These are phyloP conservation scores for Papilionanthe hybrid DNA, from an alignment of 116 monocot species.

Conservation along the genomic window DNA sequence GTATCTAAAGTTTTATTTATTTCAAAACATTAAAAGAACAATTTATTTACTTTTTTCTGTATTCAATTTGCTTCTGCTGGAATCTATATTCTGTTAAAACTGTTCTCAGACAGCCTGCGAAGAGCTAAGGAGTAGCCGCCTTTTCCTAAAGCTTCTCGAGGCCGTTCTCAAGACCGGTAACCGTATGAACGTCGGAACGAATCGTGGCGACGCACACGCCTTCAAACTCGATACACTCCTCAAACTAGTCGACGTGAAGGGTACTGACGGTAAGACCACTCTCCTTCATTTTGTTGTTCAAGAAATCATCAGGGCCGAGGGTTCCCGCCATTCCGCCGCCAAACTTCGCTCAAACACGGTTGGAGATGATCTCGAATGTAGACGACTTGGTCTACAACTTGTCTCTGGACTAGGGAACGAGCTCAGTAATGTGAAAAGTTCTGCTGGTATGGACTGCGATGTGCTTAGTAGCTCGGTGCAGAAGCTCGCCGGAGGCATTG, in stretches of 20 bases:
- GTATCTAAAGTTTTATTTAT: not conserved
- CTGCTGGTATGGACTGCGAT: slow-evolving; percentile 64
- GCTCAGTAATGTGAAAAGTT: slow-evolving; percentile 66
- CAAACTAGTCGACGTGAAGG: slow-evolving; percentile 77
- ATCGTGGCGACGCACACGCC: slow-evolving; percentile 70
- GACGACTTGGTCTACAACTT: slow-evolving; percentile 52
- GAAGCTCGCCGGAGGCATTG: slow-evolving; percentile 52
- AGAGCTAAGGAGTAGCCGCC: slow-evolving; percentile 61
- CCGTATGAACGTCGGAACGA: slow-evolving; percentile 77
- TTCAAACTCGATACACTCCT: slow-evolving; percentile 87
- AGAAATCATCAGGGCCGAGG: slow-evolving; percentile 67
- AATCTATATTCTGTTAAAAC: not conserved
- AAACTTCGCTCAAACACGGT: slow-evolving; percentile 16
- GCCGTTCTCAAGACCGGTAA: slow-evolving; percentile 89
- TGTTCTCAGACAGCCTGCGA: slow-evolving; percentile 64
- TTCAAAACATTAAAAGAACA: not conserved
- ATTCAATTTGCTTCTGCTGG: not conserved
- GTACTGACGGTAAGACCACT: slow-evolving; percentile 79
- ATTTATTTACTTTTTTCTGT: not conserved
- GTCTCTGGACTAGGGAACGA: slow-evolving; percentile 59
- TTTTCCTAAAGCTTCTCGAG: slow-evolving; percentile 80
- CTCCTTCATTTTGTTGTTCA: slow-evolving; percentile 87
- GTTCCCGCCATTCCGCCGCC: slow-evolving; percentile 28
- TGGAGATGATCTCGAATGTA: slow-evolving; percentile 36
- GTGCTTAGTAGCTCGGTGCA: slow-evolving; percentile 44